Base-by-base conservation (phyloP, 139 green algal genomes). In the Chlamydomonas sphaeroides region DNA sequence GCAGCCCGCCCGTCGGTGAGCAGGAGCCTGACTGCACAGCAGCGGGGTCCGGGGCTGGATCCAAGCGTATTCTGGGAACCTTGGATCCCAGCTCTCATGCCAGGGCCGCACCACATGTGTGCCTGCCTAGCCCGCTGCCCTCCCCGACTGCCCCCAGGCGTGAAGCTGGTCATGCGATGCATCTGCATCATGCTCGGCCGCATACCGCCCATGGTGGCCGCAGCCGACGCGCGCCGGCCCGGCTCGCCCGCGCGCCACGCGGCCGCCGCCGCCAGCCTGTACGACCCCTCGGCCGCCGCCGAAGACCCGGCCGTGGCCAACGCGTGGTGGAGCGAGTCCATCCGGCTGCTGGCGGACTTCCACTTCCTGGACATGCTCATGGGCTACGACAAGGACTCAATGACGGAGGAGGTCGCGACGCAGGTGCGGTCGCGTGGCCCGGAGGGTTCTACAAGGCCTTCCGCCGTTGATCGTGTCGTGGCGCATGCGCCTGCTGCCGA, bases 381-480 rank as follows among this genome's bases (percentile, higher is more conserved):
- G 28, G 73, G 73, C 11, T 94, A 88, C 79, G 88, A 94, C 84
- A 93, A 93, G 88, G 88, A 94, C 83, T 79, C 84, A 20, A 93
- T 94, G 83, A 83, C 83, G 14, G 33, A 68, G 1, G 68, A 80
- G 33, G 85, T 93, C 45, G 87, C 91, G 15, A 36, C 41, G 14
- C 86, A 90, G 81, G 45, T 53, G 14, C 45, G 45, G 45, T n/a
- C n/a, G n/a, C n/a, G n/a, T n/a, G n/a, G n/a, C n/a, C n/a, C n/a
- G n/a, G n/a, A n/a, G n/a, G n/a, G n/a, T n/a, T n/a, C n/a, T n/a
- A n/a, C n/a, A n/a, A n/a, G n/a, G n/a, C n/a, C n/a, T n/a, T n/a
- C n/a, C n/a, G n/a, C n/a, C n/a, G n/a, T n/a, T n/a, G n/a, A n/a
- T n/a, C n/a, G n/a, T n/a, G n/a, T n/a, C n/a, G n/a, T n/a, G n/a